Base-by-base conservation (phyloP, 805 yeast genomes). In the Nakazawaea anatomiae region DNA sequence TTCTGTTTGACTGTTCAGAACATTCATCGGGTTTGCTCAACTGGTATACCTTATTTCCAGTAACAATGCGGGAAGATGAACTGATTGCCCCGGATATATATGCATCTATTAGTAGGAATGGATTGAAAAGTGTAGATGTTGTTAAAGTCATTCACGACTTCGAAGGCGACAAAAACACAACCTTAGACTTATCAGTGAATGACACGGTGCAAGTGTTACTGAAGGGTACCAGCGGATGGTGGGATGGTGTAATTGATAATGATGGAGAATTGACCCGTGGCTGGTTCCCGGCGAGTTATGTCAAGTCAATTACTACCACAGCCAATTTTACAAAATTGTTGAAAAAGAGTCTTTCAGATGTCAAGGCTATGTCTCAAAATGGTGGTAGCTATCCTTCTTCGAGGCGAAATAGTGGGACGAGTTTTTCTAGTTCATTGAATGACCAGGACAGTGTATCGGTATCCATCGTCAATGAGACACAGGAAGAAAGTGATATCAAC, bases 201-300 rank as follows among this genome's bases (percentile, higher is more conserved):
- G 95, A 87, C 55, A 74, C 85, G 3, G 69, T 89, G 1, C 78
- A 84, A 57, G 94, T 89, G 11, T 61, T 87, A n/a, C 63, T 75
- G 12, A 85, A 85, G 54, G 71, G 80, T 12, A 78, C 76, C 39
- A 64, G 80, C 2, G 87, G 89, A 2, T 89, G 96, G 96, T 88
- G 95, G 94, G 96, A 89, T 64, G 96, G 96, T 9, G 73, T 85
- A 14, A 56, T 71, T 38, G 64, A 61, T 5, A 66, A 61, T 18
- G 76, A 77, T 6, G 75, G 61, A 32, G 65, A 71, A 5, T 64
- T 76, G 5, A 59, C 62, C 39, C 74, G 95, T 60, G 96, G 96
- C 58, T 89, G 96, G 96, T 87, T 89, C 69, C 96, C 96, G 14
- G 77, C 77, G 46, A 78, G 76, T 52, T 83, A 76, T 64, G 81